These are phyloP conservation scores for Alternaria sp. DNA, from an alignment of 2,329 filamentous ascomycete species.

Conservation along the genomic window DNA sequence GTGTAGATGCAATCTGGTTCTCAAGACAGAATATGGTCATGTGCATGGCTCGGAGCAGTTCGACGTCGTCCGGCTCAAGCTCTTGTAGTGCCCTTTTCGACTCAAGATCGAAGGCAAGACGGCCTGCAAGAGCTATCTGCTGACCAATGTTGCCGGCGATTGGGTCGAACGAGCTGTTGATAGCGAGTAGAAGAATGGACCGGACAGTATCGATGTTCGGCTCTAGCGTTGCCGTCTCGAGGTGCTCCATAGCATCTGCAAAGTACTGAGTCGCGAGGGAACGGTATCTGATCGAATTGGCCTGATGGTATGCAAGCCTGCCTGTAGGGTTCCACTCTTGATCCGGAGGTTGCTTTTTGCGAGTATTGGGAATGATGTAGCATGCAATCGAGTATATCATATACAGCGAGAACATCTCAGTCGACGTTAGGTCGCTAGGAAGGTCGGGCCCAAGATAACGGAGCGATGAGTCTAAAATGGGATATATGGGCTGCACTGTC, in stretches of 20 bases:
- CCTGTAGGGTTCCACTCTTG: constrained; percentile 37
- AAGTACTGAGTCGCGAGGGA: constrained; percentile 39
- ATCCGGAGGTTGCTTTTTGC: constrained; percentile 32
- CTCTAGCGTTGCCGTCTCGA: constrained; percentile 46
- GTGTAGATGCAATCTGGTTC: constrained; percentile 47
- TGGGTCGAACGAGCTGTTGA: constrained; percentile 50
- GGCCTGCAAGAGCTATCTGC: constrained; percentile 47
- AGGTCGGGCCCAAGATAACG: constrained; percentile 38
- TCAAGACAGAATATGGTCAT: constrained; percentile 49
- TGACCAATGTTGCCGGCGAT: constrained; percentile 49
- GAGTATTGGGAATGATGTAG: constrained; percentile 41
- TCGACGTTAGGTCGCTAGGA: constrained; percentile 34
- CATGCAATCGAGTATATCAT: constrained; percentile 51
- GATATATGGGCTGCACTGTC: constrained; percentile 41
- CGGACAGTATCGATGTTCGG: constrained; percentile 45
- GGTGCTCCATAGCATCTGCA: constrained; percentile 42
- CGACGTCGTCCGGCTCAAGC: constrained; percentile 30
- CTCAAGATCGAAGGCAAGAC: constrained; percentile 46
- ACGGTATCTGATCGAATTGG: constrained; percentile 44
- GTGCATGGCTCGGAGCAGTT: constrained; percentile 44
- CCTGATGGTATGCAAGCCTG: constrained; percentile 41
- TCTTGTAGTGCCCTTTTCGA: constrained; percentile 40
- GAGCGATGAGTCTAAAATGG: constrained; percentile 40
- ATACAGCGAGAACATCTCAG: constrained; percentile 44
- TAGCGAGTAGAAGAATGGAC: constrained; percentile 45